Percentiles rank a stretch among this genome's conserved stretches.
Evolutionary conservation across 208 protist genomes (phyloP).

Genomic region (Trypanosoma vivax): DNA sequence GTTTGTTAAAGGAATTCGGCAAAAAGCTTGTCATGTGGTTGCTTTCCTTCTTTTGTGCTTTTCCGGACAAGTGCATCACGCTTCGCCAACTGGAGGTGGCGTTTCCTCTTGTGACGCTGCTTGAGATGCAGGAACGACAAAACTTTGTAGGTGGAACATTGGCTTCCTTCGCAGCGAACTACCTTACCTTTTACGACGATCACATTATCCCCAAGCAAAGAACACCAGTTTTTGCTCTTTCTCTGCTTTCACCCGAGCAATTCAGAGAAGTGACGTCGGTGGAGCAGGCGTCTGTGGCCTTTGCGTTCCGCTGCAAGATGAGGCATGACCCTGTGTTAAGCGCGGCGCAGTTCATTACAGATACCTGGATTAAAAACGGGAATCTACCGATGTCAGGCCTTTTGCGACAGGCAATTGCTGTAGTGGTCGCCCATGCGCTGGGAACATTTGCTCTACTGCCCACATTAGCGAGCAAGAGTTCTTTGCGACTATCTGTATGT

Average conservation of each 20-base stretch:
- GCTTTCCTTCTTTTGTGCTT: slow-evolving; percentile 12
- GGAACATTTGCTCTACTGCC: slow-evolving; percentile 9
- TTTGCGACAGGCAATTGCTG: slow-evolving; percentile 12
- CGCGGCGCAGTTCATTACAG: slow-evolving; percentile 14
- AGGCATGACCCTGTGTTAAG: slow-evolving; percentile 15
- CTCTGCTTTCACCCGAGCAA: slow-evolving; percentile 13
- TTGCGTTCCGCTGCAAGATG: slow-evolving; percentile 19
- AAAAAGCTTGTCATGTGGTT: slow-evolving; percentile 27
- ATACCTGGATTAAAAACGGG: slow-evolving; percentile 12
- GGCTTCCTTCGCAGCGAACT: slow-evolving; percentile 3
- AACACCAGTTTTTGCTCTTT: slow-evolving; percentile 5
- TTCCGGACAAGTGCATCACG: slow-evolving; percentile 2
- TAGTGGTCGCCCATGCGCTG: slow-evolving; percentile 14
- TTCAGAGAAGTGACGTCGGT: slow-evolving; percentile 8
- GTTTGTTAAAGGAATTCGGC: slow-evolving; percentile 17
- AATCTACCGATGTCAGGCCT: background rate
- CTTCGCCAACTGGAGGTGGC: slow-evolving; percentile 20
- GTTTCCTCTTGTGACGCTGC: slow-evolving; percentile 19
- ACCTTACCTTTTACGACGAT: slow-evolving; percentile 18
- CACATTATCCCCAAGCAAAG: slow-evolving; percentile 1
- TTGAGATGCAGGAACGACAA: slow-evolving; percentile 11
- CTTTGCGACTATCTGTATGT: no score
- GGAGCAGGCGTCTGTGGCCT: slow-evolving; percentile 15
- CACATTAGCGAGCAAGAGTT: background rate
- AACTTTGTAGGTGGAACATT: slow-evolving; percentile 7